Base-by-base conservation (phyloP, 2,329 filamentous ascomycete species). In the Fusarium sp. region DNA sequence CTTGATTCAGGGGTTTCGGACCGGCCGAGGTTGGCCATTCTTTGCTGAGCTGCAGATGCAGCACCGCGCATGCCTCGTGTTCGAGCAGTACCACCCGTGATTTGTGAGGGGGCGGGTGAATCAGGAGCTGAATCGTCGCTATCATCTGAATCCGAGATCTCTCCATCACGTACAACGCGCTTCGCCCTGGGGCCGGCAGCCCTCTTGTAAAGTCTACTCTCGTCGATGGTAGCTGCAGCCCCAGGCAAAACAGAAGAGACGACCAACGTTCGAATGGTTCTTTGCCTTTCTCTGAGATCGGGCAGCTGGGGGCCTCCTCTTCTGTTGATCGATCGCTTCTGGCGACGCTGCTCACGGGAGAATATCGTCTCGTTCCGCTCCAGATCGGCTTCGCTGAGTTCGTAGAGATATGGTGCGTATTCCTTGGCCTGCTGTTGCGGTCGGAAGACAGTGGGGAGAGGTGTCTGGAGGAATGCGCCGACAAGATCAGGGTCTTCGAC, bases 321-420 rank as follows among this genome's bases (percentile, higher is more conserved):
- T 70, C 96, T 89, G 80, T 98, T 98, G 76, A 97, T 93, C 11
- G 96, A 97, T 52, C 96, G 90, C 84, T 99, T 99, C 83, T 98
- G 95, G 56, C 95, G 90, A 75, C 96, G 88, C 81, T 98, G 95
- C 80, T 99, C 96, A 73, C 96, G 90, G 65, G 96, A 95, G 76
- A 98, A 95, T 42, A 95, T 96, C 35, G 95, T 90, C 81, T 99
- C 96, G 59, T 95, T 95, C 69, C 93, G 90, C 81, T 98, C 95
- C 46, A 98, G 84, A 73, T 98, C 95, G 33, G 91, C 90, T 76
- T 98, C 95, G 76, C 91, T 97, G 75, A 98, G 89, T 81, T 98
- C 96, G 81, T 97, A 98, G 52, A 99, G 86, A 80, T 95, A 97
- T 2, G 96, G 96, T 7, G 93, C 92, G 80, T 93, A 98, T 76